Base-by-base conservation (phyloP, 1,284 basidiomycete species). In the Marasmius tenuissimus region DNA sequence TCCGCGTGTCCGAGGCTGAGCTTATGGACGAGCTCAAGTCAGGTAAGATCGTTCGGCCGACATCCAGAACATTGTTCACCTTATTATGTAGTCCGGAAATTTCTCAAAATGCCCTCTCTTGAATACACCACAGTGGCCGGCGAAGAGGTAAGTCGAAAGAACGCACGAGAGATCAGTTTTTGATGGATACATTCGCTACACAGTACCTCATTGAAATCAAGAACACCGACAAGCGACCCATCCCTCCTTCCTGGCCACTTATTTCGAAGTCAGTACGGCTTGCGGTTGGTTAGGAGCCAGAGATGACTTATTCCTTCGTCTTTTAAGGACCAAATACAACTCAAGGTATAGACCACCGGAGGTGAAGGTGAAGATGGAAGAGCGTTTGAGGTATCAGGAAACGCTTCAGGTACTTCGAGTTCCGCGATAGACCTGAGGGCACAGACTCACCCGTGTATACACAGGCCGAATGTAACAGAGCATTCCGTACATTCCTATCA, bases 261-360 rank as follows among this genome's bases (percentile, higher is more conserved):
- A 81, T 96, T 55, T 93, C 88, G 40, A 87, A 85, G 92, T 92
- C 68, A 63, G 72, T 55, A 60, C 9, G 16, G 27, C 54, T 34
- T 42, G 22, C 14, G 33, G 33, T 47, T 38, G 33, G 22, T 58
- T 20, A 20, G 35, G 39, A 45, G n/a, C n/a, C n/a, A n/a, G 56
- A 61, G 39, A 22, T 47, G 11, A 55, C 53, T 67, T 37, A 61
- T 65, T 4, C 2, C 27, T 4, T 2, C n/a, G 2, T 63, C 55
- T 27, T 38, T 54, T 48, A 63, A 93, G 91, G 49, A 98, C 96
- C 0, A 96, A 90, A 73, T 77, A 77, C 18, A 77, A 83, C 33
- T 85, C 88, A 52, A 84, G 97, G n/a, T 98, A 93, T 72, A 91
- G 92, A 58, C 88, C 94, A 0, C 94, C 95, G 0, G 81, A 82